Conservation (phyloP, 2,329 filamentous ascomycete species). For the Cladosporium sp. region DNA sequence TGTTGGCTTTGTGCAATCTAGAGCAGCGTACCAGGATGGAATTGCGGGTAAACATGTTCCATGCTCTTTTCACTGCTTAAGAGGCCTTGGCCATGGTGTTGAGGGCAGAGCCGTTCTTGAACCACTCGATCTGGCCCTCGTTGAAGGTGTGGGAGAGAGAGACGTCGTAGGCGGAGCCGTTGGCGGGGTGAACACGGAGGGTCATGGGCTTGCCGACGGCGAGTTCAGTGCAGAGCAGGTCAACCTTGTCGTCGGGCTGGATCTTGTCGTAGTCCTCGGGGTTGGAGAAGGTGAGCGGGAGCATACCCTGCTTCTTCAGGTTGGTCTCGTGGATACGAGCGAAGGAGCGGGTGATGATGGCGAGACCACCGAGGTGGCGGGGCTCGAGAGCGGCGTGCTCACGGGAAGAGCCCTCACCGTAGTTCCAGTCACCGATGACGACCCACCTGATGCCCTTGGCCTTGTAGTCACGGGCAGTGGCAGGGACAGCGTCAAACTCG, state of each 20-base stretch:
- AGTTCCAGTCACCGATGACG: conserved; percentile 99
- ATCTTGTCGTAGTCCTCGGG: conserved; percentile 98
- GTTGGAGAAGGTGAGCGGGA: conserved; percentile 90
- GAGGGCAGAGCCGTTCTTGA: conserved; percentile 93
- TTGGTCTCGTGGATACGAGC: conserved; percentile 99
- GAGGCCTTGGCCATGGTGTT: conserved; percentile 93
- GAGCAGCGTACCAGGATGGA: conserved; percentile 1
- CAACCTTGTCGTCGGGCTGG: conserved; percentile 83
- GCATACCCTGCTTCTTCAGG: conserved; percentile 99
- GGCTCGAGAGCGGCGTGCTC: conserved; percentile 98
- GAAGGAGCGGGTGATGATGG: conserved; percentile 92
- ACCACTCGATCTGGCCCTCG: conserved; percentile 96
- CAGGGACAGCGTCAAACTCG: conserved; percentile 81
- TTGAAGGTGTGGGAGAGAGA: conserved; percentile 95
- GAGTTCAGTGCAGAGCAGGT: conserved; percentile 81
- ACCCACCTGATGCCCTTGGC: conserved; percentile 93
- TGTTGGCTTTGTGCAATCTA: not conserved
- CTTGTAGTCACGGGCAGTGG: conserved; percentile 97
- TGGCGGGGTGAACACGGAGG: conserved; percentile 84
- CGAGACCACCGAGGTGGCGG: conserved; percentile 90
- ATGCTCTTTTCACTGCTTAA: conserved; percentile 4
- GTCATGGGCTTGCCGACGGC: conserved; percentile 90
- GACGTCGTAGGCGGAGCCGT: conserved; percentile 71
- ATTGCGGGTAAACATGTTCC: not conserved
- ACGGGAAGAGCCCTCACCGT: conserved; percentile 94